These are phyloP conservation scores for Usnea hakonensis DNA, from an alignment of 495 filamentous ascomycete genomes.

Conservation along the genomic window DNA sequence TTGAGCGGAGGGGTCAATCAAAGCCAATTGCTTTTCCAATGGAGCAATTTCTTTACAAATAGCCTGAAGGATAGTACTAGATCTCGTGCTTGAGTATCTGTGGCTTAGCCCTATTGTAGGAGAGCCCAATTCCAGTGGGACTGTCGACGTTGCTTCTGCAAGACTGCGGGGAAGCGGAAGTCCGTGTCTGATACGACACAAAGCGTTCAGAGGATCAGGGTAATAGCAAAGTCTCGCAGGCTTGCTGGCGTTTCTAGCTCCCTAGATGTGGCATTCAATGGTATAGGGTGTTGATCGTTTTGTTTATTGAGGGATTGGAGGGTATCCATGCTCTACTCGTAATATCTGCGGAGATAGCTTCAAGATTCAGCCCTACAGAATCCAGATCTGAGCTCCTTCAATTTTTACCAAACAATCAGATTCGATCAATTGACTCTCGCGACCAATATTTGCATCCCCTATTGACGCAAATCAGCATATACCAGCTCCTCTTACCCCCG, in stretches of 20 bases:
- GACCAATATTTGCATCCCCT: background rate
- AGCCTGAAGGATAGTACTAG: background rate
- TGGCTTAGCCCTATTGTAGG: background rate
- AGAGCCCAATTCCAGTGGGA: background rate
- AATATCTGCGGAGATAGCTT: background rate
- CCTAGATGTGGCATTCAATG: background rate
- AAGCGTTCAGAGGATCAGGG: background rate
- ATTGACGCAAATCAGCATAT: background rate
- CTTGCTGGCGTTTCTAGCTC: background rate
- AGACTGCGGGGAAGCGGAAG: conserved; percentile 6
- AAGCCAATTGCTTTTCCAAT: background rate
- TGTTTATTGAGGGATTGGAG: background rate
- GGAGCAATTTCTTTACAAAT: background rate
- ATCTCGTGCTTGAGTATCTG: background rate
- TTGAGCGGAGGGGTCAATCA: background rate
- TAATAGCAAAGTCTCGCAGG: background rate
- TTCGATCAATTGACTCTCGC: background rate
- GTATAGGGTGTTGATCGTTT: background rate
- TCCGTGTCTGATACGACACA: background rate
- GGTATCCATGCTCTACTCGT: background rate
- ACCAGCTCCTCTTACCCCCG: no score
- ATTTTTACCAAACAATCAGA: background rate
- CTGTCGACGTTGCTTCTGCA: background rate
- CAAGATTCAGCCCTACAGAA: background rate
- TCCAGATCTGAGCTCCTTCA: background rate